Percentiles rank a stretch among this genome's conserved stretches.
Conservation (phyloP, 2,329 filamentous ascomycete species). For the Calonectria leucothoes region DNA sequence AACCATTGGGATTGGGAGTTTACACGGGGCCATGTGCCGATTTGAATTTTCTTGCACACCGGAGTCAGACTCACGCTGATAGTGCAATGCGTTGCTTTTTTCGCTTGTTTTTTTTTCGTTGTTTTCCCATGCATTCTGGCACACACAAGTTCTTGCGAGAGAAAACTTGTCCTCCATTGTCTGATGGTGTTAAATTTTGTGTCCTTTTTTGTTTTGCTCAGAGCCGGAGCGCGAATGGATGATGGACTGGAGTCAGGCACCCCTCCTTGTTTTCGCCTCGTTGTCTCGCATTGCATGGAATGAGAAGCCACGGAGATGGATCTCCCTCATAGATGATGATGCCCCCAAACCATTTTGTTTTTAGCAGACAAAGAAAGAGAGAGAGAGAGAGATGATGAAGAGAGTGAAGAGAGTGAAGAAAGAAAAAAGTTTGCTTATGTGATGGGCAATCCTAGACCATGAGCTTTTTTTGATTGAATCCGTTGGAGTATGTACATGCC, state of each 20-base stretch:
- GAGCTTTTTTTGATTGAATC: not conserved
- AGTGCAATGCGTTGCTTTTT: slow-evolving; percentile 26
- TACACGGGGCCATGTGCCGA: slow-evolving; percentile 23
- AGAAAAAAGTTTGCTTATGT: slow-evolving; percentile 36
- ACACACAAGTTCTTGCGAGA: not conserved
- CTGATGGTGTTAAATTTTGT: slow-evolving; percentile 1
- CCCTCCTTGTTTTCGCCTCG: not conserved
- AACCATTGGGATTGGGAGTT: slow-evolving; percentile 32
- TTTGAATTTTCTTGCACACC: slow-evolving; percentile 26
- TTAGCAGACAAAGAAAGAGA: slow-evolving; percentile 32
- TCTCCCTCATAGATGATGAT: slow-evolving; percentile 38
- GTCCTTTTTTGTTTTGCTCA: slow-evolving; percentile 8
- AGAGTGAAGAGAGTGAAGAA: slow-evolving; percentile 22
- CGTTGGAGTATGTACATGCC: not conserved
- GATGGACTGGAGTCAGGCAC: slow-evolving; percentile 22
- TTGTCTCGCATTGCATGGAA: slow-evolving; percentile 15
- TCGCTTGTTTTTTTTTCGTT: slow-evolving; percentile 10
- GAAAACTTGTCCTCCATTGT: not conserved
- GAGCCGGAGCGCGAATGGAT: slow-evolving; percentile 10
- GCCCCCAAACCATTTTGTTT: slow-evolving; percentile 15
- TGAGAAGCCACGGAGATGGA: slow-evolving; percentile 8
- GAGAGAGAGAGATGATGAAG: slow-evolving; percentile 20
- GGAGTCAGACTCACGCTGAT: slow-evolving; percentile 18
- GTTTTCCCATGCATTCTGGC: not conserved
- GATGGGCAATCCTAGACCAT: not conserved